Evolutionary conservation across 2,329 filamentous ascomycete genomes (phyloP), one percentile per base, ranked within the genome.

Genomic region (Hyphodiscus sp.): DNA sequence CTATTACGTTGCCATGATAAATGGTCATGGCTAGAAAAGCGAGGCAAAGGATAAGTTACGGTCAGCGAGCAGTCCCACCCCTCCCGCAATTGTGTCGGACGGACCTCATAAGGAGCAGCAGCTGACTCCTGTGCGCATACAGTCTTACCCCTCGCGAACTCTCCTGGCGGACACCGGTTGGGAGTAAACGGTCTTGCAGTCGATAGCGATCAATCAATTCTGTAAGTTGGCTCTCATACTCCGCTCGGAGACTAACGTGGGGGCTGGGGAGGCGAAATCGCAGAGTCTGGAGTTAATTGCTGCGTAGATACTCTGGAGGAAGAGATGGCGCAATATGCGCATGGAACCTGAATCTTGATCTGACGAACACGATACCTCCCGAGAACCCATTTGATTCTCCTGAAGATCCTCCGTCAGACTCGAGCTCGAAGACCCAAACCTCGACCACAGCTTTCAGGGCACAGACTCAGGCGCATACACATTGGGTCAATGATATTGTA

Each of bases 311-410:
- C 74, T 96, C 94, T 45, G 94, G 90, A 61, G 94, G 94, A 56
- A 86, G 94, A 68, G 94, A 99, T 72, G 94, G 94, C 63, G 87
- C 94, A 49, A 86, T 99, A 62, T 99, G 94, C 74, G 90, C 92
- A 57, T 99, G 94, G 94, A 86, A 97, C 70, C 76, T 96, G 50
- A 82, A 89, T 65, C 81, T 89, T 66, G 80, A 90, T 68, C 76
- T 88, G 58, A 74, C 74, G 45, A 53, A 49, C 29, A 51, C 55
- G 45, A 52, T 52, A 41, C 51, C 53, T 5, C 30, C 52, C 18
- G 62, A 65, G 18, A 62, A 68, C 42, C 64, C 64, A 18, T 68
- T 68, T 51, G 63, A 62, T 41, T 65, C 63, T 16, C 59, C 65
- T 33, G 64, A 68, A 30, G 63, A 67, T 41, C 60, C 62, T 30